Evolutionary conservation across 768 basidiomycete genomes (phyloP), one percentile per base, ranked within the genome.

Genomic region (Coprinellus micaceus): DNA sequence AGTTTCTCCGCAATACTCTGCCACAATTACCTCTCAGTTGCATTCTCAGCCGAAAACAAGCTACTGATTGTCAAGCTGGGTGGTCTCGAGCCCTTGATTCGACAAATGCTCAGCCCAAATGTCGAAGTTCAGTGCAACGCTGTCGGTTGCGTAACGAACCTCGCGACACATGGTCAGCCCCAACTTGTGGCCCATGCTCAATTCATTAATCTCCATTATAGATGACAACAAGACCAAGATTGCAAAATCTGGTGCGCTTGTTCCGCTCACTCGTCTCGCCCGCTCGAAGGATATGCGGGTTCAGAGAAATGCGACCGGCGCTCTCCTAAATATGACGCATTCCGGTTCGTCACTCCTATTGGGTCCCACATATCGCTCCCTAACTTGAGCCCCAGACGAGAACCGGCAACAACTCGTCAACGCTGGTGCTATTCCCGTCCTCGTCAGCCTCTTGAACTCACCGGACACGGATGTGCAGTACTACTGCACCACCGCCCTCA

Each of bases 181-280:
- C 6, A n/a, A 56, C 33, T 52, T 51, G 54, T 47, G 33, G 48
- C 24, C 19, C n/a, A 36, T 52, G 12, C 26, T 36, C 44, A 40
- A 10, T 37, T 50, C 36, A 53, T 39, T 37, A 45, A 55, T 40
- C 33, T 19, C 36, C 22, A 15, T 52, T 49, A 56, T 60, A 97
- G 95, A 99, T 66, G 97, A 99, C 71, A 99, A 99, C 81, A 99
- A 99, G 82, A 97, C 94, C 50, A 97, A 96, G 82, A 99, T 99
- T 55, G 97, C 97, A 39, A 98, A 98, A 80, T 97, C 94, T 10
- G 97, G 97, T 45, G 97, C 97, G n/a, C 79, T 99, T 53, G 93
- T 97, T 21, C 97, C 97, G 22, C 83, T 99, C 36, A 98, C 97
- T 43, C 83, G 97, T 49, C 81, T 99, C 41, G 97, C 97, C 29